Percentiles rank a stretch among this genome's conserved stretches.
These are phyloP conservation scores for Trypanosoma cruzi DNA, from an alignment of 208 protist species.

Conservation along the genomic window DNA sequence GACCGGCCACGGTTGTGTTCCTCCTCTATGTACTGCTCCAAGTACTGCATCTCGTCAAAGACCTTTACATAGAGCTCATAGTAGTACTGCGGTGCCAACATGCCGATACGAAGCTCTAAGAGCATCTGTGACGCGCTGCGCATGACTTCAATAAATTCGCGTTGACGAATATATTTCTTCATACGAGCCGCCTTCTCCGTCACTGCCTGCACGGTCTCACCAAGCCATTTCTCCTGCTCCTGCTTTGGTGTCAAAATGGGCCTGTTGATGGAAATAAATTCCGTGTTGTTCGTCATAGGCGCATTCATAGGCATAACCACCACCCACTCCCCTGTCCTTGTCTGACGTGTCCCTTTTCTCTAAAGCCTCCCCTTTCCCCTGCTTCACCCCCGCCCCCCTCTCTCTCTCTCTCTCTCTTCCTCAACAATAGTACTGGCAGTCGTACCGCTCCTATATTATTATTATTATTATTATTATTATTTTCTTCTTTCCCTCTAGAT, in stretches of 20 bases:
- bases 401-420: background rate
- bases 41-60: conserved; percentile 90
- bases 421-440: no score
- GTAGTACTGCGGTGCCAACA: conserved; percentile 97
- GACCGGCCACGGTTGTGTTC: conserved; percentile 49
- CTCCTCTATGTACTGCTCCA: conserved; percentile 91
- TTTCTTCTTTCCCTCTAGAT: no score
- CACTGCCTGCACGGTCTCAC: conserved; percentile 73
- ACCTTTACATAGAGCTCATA: conserved; percentile 97
- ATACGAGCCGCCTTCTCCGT: conserved; percentile 72
- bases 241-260: conserved; percentile 81
- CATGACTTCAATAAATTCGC: conserved; percentile 89
- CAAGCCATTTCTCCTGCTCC: conserved; percentile 93
- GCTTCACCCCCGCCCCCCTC: background rate
- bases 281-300: background rate
- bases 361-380: no score
- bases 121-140: conserved; percentile 93
- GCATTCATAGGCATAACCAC: conserved; percentile 1
- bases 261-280: conserved; percentile 51
- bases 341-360: background rate
- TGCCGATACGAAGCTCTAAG: conserved; percentile 93
- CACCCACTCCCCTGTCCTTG: background rate
- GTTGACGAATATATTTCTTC: conserved; percentile 73
- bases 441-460: no score
- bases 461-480: no score